Base-by-base conservation (phyloP, 768 basidiomycete genomes). In the Tricholomella constricta region DNA sequence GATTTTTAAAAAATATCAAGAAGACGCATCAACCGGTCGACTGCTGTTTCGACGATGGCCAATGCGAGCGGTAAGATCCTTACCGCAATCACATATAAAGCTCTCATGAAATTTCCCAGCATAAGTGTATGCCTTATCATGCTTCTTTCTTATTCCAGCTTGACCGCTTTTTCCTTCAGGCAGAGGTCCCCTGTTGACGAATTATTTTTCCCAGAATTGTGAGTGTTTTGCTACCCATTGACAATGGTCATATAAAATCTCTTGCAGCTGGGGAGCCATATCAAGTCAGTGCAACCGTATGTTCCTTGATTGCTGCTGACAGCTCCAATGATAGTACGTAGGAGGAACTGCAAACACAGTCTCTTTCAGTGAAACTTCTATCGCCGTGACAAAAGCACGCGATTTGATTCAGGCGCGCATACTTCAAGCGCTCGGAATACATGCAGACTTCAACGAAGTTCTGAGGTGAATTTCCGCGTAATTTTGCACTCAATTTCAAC, bases 161-260 rank as follows among this genome's bases (percentile, higher is more conserved):
- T 31, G 5, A 41, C 34, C 45, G 35, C 52, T 38, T 35, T 49
- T 36, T 55, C 48, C 52, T 55, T 11, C 51, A 91, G 89, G 82
- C 60, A 82, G 88, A 36, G 90, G 90, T 6, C 65, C 76, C 3
- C 68, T 91, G 3, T 70, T 92, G 44, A 86, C 90, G 4, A 87
- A 89, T 61, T 92, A 92, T 62, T 92, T 92, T 61, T 91, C 90
- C 12, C 90, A 92, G 58, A 92, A 92, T 52, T 82, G 90, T 89
- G 64, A 64, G 84, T 69, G 17, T 19, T 26, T 43, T 38, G 6
- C 48, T 32, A 17, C 19, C 26, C 11, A 40, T 10, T 29, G 10
- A 12, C 19, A 17, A 41, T 4, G 10, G 29, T 15, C 14, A 46
- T 22, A 35, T 45, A 22, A 45, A 6, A 23, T 44, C 43, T 41